A percentile compares a stretch with the other conserved stretches of the same genome.
Conservation (phyloP, 108 stramenopile species). For the Pseudonitzschia multiseries region DNA sequence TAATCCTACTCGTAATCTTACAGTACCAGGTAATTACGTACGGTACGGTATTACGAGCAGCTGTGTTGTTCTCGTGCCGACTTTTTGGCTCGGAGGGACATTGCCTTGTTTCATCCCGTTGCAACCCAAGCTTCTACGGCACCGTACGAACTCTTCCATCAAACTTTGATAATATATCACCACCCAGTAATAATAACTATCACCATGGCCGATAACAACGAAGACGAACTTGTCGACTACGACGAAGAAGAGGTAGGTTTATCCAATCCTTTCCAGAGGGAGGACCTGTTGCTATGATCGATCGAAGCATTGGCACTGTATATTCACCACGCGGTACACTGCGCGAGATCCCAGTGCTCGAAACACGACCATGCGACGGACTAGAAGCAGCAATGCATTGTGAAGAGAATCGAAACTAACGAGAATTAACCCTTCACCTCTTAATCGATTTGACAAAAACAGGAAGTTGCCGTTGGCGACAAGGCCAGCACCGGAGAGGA, state of each 20-base stretch:
- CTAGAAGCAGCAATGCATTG: neutral
- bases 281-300: neutral
- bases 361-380: too few relatives aligned
- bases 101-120: too few relatives aligned
- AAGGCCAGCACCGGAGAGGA: slow-evolving; percentile 48
- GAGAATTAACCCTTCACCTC: neutral
- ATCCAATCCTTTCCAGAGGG: neutral
- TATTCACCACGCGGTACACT: too few relatives aligned
- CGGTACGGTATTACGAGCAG: too few relatives aligned
- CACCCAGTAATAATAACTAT: neutral
- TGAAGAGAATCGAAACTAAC: neutral
- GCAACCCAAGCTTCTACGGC: too few relatives aligned
- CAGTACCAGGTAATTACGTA: too few relatives aligned
- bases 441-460: neutral
- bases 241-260: slow-evolving; percentile 82
- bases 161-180: neutral
- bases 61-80: too few relatives aligned
- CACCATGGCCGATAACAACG: slow-evolving; percentile 78
- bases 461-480: slow-evolving; percentile 73
- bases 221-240: slow-evolving; percentile 89
- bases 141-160: too few relatives aligned
- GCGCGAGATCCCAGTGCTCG: too few relatives aligned
- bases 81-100: too few relatives aligned
- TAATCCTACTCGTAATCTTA: too few relatives aligned
- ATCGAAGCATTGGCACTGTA: neutral